Evolutionary conservation across 2,329 filamentous ascomycete genomes (phyloP), one percentile per base, ranked within the genome.

Genomic region (Colletotrichum musicola): DNA sequence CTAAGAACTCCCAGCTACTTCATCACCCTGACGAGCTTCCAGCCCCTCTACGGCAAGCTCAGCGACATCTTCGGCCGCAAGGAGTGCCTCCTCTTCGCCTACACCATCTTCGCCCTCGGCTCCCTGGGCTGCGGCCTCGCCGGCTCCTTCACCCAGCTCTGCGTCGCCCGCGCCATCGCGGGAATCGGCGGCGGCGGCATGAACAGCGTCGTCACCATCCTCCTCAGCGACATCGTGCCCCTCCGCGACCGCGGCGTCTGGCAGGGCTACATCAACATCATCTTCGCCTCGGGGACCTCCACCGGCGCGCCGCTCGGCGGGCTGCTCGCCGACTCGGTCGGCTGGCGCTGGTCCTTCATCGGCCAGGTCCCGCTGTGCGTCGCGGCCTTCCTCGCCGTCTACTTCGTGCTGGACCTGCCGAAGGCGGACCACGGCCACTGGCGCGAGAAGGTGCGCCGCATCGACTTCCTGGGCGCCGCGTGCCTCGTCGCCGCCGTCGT

Each of bases 261-360:
- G 89, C 92, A 94, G 77, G 92, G 92, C 1, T 83, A 83, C 69
- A 83, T 93, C 74, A 95, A 94, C 76, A 86, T 94, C 70, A 84
- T 94, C 56, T 94, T 87, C 73, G 90, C 91, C 0, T 79, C 84
- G 18, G 93, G 92, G n/a, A 86, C 91, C 4, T 88, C 89, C 5
- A 83, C 85, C 5, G 93, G 93, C 2, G 92, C 90, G 4, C 91
- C 92, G 0, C 72, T 95, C 0, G 93, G 88, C 71, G 92, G 93
- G 2, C 77, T 93, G 6, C 77, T 94, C n/a, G 88, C 91, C 0
- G 92, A 94, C 77, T 88, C 84, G 4, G 85, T 94, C 59, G 91
- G 92, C 40, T 94, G 92, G 92, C 83, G 92, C 72, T 94, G 91
- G 90, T 89, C 50, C 0, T 95, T 96, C 75, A 77, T 93, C 13